A percentile compares a stretch with the other conserved stretches of the same genome.
Conservation (phyloP, 1,284 basidiomycete genomes). For the Rhodotorula sp. region DNA sequence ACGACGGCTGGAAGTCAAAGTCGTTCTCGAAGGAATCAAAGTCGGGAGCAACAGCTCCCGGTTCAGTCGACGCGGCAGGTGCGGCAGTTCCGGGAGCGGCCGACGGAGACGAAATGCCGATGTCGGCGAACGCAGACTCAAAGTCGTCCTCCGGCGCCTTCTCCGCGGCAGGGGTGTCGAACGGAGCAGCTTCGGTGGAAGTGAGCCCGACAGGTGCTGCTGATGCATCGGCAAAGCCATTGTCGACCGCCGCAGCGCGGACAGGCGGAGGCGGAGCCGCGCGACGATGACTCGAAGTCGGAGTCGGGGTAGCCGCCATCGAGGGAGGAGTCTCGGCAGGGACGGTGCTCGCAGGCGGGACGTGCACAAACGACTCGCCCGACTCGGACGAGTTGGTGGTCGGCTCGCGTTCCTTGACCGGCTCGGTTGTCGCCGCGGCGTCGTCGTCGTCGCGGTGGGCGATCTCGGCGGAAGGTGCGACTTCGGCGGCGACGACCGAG, state of each 20-base stretch:
- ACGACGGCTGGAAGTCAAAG: slow-evolving; percentile 12
- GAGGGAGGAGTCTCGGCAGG: slow-evolving; percentile 8
- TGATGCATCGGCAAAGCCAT: background rate
- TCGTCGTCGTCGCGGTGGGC: background rate
- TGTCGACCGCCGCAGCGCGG: background rate
- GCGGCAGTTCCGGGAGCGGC: background rate
- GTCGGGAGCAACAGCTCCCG: slow-evolving; percentile 19
- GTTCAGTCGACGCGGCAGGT: background rate
- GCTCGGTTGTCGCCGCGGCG: background rate
- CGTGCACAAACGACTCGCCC: slow-evolving; percentile 25
- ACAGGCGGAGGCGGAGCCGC: slow-evolving; percentile 18
- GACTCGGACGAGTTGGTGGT: slow-evolving; percentile 10
- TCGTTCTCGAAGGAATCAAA: slow-evolving; percentile 32
- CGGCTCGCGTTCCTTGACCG: slow-evolving; percentile 3
- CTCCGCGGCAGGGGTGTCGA: background rate
- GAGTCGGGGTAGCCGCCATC: background rate
- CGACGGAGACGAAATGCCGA: slow-evolving; percentile 9
- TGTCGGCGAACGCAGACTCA: slow-evolving; percentile 37
- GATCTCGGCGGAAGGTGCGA: background rate
- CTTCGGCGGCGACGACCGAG: background rate
- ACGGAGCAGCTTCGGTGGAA: background rate
- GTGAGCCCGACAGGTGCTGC: background rate
- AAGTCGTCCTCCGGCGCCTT: slow-evolving; percentile 35
- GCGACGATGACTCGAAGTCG: slow-evolving; percentile 1
- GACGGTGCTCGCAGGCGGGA: slow-evolving; percentile 6